These are phyloP conservation scores for Dipteronia sinensis DNA, from an alignment of 345 rosid species.

Conservation along the genomic window DNA sequence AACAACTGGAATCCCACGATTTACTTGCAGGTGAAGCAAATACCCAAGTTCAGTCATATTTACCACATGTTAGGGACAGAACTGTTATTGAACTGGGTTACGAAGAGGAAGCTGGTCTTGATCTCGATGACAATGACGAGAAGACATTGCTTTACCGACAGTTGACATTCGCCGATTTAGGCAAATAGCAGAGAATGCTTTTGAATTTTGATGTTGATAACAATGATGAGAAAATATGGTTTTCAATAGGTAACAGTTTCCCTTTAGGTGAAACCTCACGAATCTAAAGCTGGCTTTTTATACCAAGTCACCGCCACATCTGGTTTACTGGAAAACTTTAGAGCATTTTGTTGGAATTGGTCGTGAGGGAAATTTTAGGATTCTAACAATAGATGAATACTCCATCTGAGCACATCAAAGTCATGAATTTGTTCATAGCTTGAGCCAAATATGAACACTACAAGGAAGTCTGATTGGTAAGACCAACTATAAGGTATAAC, in stretches of 20 bases:
- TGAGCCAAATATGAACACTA: neutral
- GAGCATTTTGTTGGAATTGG: neutral
- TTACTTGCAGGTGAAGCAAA: constrained; percentile 12
- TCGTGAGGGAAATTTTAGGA: neutral
- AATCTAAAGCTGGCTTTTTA: neutral
- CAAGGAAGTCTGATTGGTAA: neutral
- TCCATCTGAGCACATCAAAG: neutral
- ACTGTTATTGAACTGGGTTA: constrained; percentile 35
- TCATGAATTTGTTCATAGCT: neutral
- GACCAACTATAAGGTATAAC: neutral
- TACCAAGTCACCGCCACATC: neutral
- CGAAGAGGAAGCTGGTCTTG: constrained; percentile 31
- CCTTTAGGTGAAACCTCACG: neutral
- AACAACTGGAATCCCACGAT: constrained; percentile 30
- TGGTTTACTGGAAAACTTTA: neutral
- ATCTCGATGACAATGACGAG: constrained; percentile 44
- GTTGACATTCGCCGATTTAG: constrained; percentile 41
- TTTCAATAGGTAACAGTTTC: neutral
- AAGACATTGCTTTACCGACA: constrained; percentile 38
- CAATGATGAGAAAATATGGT: neutral
- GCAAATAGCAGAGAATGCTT: constrained; percentile 16
- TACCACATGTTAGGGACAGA: constrained; percentile 28
- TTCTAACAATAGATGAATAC: neutral
- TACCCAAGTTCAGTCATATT: constrained; percentile 27
- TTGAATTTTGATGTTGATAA: neutral